Percentiles rank a stretch among this genome's conserved stretches.
These are phyloP conservation scores for Karstenula rhodostoma DNA, from an alignment of 2,329 filamentous ascomycete species.

Conservation along the genomic window DNA sequence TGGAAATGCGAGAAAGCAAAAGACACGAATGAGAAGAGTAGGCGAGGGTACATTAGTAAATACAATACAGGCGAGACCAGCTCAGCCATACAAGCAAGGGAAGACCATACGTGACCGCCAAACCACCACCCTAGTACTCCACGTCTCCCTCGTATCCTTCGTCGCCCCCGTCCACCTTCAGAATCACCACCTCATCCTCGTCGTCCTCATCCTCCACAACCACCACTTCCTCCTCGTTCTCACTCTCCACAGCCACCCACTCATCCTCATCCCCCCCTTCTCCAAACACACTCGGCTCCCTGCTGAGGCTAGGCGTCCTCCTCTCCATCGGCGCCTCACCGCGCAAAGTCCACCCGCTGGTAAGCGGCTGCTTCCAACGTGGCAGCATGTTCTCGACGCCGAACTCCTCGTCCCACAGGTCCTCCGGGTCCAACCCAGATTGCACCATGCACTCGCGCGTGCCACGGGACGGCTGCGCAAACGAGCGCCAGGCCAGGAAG, in stretches of 20 bases:
- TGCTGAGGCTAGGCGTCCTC: background rate
- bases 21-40: background rate
- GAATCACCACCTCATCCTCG: background rate
- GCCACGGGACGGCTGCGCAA: background rate
- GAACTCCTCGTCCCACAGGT: background rate
- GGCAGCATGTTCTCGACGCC: background rate
- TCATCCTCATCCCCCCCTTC: background rate
- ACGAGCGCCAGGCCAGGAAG: background rate
- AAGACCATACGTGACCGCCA: background rate
- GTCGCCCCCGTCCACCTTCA: background rate
- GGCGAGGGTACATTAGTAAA: background rate
- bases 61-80: background rate
- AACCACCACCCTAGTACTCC: background rate
- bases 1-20: background rate
- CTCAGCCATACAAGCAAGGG: background rate
- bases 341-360: background rate
- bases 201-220: background rate
- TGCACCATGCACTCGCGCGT: background rate
- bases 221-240: background rate
- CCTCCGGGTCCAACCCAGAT: background rate
- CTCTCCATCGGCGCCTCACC: background rate
- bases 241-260: background rate
- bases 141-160: background rate
- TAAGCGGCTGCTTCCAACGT: background rate
- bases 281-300: background rate